These are phyloP conservation scores for Xylaria sp. DNA, from an alignment of 2,329 filamentous ascomycete genomes.

Conservation along the genomic window DNA sequence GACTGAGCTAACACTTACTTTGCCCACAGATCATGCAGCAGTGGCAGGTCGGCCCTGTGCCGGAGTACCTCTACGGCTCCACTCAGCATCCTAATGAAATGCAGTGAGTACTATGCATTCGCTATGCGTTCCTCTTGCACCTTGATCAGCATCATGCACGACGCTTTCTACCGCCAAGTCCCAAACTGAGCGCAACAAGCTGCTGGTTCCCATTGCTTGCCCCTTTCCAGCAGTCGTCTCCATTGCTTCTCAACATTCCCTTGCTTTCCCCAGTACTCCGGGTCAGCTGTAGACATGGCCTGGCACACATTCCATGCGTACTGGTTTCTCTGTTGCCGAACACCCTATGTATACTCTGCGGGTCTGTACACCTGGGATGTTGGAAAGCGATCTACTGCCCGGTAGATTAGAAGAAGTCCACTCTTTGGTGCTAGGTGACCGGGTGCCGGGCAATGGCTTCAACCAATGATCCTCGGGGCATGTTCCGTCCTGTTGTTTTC, in stretches of 20 bases:
- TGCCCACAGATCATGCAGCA: slow-evolving; percentile 66
- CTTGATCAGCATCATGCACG: slow-evolving; percentile 31
- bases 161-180: slow-evolving; percentile 31
- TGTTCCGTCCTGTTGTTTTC: slow-evolving; percentile 17
- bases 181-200: slow-evolving; percentile 22
- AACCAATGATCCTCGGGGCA: slow-evolving; percentile 31
- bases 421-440: slow-evolving; percentile 38
- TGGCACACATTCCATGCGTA: slow-evolving; percentile 20
- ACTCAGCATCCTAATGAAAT: slow-evolving; percentile 66
- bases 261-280: slow-evolving; percentile 20
- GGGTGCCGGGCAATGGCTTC: slow-evolving; percentile 42
- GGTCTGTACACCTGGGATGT: slow-evolving; percentile 5
- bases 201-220: slow-evolving; percentile 31
- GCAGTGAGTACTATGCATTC: slow-evolving; percentile 65
- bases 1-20: slow-evolving; percentile 48
- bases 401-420: slow-evolving; percentile 34
- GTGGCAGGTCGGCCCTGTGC: slow-evolving; percentile 70
- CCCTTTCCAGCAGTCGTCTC: slow-evolving; percentile 18
- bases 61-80: slow-evolving; percentile 66
- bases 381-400: slow-evolving; percentile 39
- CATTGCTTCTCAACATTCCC: slow-evolving; percentile 24
- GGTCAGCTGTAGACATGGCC: slow-evolving; percentile 24
- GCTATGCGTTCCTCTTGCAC: slow-evolving; percentile 47
- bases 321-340: slow-evolving; percentile 17
- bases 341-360: slow-evolving; percentile 21